A percentile compares a stretch with the other conserved stretches of the same genome.
Conservation (phyloP, 768 basidiomycete species). For the Hericium erinaceus region DNA sequence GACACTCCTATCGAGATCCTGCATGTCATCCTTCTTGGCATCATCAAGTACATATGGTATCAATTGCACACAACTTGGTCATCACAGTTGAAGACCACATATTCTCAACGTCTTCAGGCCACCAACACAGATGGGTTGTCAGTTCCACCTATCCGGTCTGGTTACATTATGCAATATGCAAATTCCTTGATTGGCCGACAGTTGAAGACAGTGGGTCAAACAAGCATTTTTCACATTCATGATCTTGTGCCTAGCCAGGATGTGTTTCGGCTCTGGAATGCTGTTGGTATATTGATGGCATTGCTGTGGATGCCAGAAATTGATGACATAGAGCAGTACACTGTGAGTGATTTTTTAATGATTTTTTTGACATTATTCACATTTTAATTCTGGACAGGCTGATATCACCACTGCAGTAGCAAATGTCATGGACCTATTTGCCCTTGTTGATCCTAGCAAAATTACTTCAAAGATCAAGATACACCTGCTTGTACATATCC, state of each 20-base stretch:
- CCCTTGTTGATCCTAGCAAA: slow-evolving; percentile 17
- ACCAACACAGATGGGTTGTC: slow-evolving; percentile 21
- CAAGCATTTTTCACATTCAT: slow-evolving; percentile 26
- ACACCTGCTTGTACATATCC: slow-evolving; percentile 24
- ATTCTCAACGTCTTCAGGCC: slow-evolving; percentile 23
- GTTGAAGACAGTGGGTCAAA: slow-evolving; percentile 31
- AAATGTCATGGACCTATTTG: slow-evolving; percentile 17
- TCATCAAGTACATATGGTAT: slow-evolving; percentile 36
- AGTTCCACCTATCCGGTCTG: slow-evolving; percentile 25
- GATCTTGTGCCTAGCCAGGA: slow-evolving; percentile 8
- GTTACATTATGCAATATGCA: slow-evolving; percentile 34
- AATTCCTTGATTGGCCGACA: slow-evolving; percentile 35
- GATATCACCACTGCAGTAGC: slow-evolving; percentile 10
- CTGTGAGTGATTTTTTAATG: too few relatives aligned
- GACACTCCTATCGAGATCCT: slow-evolving; percentile 32
- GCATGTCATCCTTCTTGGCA: slow-evolving; percentile 34
- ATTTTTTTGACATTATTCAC: not conserved
- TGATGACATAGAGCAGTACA: slow-evolving; percentile 11
- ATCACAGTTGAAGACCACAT: slow-evolving; percentile 17
- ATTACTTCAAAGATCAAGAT: slow-evolving; percentile 25
- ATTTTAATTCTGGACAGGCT: not conserved
- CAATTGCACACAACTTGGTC: slow-evolving; percentile 24
- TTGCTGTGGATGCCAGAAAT: slow-evolving; percentile 18
- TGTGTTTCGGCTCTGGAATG: slow-evolving; percentile 13
- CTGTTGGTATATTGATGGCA: slow-evolving; percentile 12